These are phyloP conservation scores for Boletus rubescentipes DNA, from an alignment of 768 basidiomycete genomes.

Conservation along the genomic window DNA sequence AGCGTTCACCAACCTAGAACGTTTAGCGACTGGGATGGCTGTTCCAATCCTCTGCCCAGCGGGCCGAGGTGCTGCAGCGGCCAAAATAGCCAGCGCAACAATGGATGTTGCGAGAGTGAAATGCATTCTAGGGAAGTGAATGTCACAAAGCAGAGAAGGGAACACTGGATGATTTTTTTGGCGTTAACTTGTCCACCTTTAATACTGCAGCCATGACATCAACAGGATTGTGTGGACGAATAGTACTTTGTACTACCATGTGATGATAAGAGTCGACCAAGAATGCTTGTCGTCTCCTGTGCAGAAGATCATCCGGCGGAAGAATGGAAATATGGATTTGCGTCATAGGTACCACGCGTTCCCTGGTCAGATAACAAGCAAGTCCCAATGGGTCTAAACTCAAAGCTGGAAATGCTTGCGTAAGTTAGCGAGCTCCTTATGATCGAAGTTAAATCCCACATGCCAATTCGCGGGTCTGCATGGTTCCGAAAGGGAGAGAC, in stretches of 20 bases:
- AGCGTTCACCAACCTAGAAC: constrained; percentile 2
- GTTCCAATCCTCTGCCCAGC: neutral
- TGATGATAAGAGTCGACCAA: neutral
- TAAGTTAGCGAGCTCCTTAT: too few species aligned
- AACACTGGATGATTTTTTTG: neutral
- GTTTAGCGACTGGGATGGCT: constrained; percentile 9
- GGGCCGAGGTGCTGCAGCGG: constrained; percentile 9
- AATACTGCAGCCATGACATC: neutral
- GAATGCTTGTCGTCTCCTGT: too few species aligned
- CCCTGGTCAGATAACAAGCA: too few species aligned
- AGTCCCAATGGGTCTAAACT: too few species aligned
- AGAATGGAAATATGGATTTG: too few species aligned
- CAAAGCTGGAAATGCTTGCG: too few species aligned
- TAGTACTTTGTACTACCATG: neutral
- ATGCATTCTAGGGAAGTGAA: constrained; percentile 8
- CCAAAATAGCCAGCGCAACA: constrained; percentile 1
- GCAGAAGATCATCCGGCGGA: too few species aligned
- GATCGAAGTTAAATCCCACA: too few species aligned
- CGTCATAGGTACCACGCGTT: too few species aligned
- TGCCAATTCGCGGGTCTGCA: too few species aligned
- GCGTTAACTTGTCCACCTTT: neutral
- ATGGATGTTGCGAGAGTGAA: constrained; percentile 3
- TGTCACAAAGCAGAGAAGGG: neutral
- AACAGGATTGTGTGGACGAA: too few species aligned
- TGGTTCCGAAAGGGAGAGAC: too few species aligned